Evolutionary conservation across 306 rosid genomes (phyloP), one percentile per base, ranked within the genome.

Genomic region (Cucumis sativus): DNA sequence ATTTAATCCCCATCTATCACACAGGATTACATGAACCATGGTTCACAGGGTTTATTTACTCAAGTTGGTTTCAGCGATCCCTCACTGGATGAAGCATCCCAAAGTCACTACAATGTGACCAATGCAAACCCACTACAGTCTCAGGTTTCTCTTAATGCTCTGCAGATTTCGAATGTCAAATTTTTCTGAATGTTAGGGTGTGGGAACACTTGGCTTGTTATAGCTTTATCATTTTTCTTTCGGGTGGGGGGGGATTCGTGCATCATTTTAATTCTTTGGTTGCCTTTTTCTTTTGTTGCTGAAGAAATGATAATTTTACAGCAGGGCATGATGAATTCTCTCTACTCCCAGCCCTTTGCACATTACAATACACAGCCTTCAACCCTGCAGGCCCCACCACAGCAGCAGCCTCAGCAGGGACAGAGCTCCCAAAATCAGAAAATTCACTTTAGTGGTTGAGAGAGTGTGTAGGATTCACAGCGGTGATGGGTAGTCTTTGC

Each of bases 1-100:
- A 62, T 61, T 20, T 79, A 43, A 45, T 51, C 14, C 62, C 67
- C 37, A 51, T 16, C 69, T 79, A 4, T 81, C 77, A 75, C 64
- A 23, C 91, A 96, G 98, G 99, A 96, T 77, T 96, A 96, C 84
- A 86, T 96, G 93, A 80, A 89, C 75, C 97, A 96, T 83, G 99
- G 98, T 59, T 87, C 98, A 16, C 99, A 91, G 77, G 98, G 97
- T 56, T 86, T 96, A 55, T 92, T 92, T 84, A 96, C 97, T 30
- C 99, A 96, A 86, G 99, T 81, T 76, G 96, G 94, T 83, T 91
- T 91, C 80, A 92, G 81, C 57, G 98, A 96, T 77, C 98, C 98
- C 54, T 87, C 91, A 77, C 98, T 89, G 81, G 99, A 92, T 86
- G 98, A 96, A 73, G 88, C 88, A 43, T 75, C 96, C 3, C 98